Base-by-base conservation (phyloP, 169 alveolate species). In the Plasmodium fragile region DNA sequence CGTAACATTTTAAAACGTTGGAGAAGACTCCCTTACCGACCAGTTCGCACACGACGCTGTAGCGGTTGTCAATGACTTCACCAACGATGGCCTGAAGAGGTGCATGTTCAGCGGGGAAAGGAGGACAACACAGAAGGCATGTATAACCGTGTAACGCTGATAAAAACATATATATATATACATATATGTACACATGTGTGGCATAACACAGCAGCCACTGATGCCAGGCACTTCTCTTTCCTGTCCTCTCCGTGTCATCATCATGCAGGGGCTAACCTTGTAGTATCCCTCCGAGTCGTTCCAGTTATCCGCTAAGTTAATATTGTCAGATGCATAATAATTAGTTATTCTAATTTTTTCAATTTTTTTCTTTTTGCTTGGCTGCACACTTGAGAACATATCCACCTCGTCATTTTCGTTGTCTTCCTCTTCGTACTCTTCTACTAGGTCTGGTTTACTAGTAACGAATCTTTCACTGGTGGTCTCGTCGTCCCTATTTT, bases 21-120 rank as follows among this genome's bases (percentile, higher is more conserved):
- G 98, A 96, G 94, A 98, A 98, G 32, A 98, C 98, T 3, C 99
- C 99, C 87, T 97, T 97, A 4, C 98, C 98, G 10, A 95, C 98
- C 92, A 93, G 55, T 84, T 96, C 98, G 78, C 96, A 95, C 22
- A 96, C 98, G 36, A 97, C 97, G 28, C 96, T 92, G 82, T 97
- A 98, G 55, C 99, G 92, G 65, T 87, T 95, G 45, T 96, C 97
- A 85, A 98, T 81, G 59, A 97, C 93, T 92, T 98, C 99, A 2
- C 99, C 99, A 30, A 97, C 96, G 11, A 96, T 94, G 18, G 98
- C 98, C 97, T 95, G 89, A 13, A 95, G n/a, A 41, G 73, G 83
- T 45, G 77, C 25, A 45, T 0, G 18, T 13, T 16, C 4, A 0
- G 8, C 30, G 72, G n/a, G 18, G 25, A 4, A 25, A 53, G 5